Percentiles rank a stretch among this genome's conserved stretches.
Evolutionary conservation across 768 basidiomycete genomes (phyloP).

Genomic region (Gyrodon lividus): DNA sequence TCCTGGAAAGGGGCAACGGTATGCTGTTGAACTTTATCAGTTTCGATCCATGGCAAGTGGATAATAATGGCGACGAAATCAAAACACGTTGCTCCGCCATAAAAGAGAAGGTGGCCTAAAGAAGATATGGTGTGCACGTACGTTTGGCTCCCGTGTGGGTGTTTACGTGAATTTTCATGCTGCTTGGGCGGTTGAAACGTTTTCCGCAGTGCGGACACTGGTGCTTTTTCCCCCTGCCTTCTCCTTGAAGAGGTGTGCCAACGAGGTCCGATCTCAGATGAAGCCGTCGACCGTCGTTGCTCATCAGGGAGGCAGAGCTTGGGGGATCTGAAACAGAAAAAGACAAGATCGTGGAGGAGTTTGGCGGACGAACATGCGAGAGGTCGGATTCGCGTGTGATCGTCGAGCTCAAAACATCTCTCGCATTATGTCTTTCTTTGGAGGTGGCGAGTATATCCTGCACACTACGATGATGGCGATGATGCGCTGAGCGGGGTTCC

Average conservation of each 20-base stretch:
- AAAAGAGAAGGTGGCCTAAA: constrained; percentile 3
- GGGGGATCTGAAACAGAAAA: constrained; percentile 34
- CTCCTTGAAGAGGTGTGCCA: constrained; percentile 25
- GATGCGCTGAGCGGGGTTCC: constrained; percentile 19
- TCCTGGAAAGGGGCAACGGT: constrained; percentile 69
- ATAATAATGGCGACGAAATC: background rate
- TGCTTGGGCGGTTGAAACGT: constrained; percentile 43
- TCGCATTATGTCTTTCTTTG: constrained; percentile 23
- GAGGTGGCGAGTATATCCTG: constrained; percentile 28
- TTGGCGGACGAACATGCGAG: constrained; percentile 27
- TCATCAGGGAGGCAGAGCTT: constrained; percentile 23
- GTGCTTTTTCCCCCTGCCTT: constrained; percentile 37
- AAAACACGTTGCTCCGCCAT: constrained; percentile 21
- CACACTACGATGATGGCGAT: constrained; percentile 13
- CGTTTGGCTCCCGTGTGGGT: constrained; percentile 41
- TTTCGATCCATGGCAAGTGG: constrained; percentile 1
- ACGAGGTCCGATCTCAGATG: constrained; percentile 32
- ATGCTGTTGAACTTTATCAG: constrained; percentile 46
- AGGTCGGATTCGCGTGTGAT: constrained; percentile 32
- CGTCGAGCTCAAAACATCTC: constrained; percentile 25
- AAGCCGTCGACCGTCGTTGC: constrained; percentile 28
- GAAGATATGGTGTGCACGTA: constrained; percentile 19
- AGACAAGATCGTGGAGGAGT: constrained; percentile 33
- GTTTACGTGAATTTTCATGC: constrained; percentile 43
- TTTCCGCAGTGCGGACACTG: constrained; percentile 39